A percentile compares a stretch with the other conserved stretches of the same genome.
Evolutionary conservation across 441 rosid species (phyloP).

Genomic region (Lepidium campestre): DNA sequence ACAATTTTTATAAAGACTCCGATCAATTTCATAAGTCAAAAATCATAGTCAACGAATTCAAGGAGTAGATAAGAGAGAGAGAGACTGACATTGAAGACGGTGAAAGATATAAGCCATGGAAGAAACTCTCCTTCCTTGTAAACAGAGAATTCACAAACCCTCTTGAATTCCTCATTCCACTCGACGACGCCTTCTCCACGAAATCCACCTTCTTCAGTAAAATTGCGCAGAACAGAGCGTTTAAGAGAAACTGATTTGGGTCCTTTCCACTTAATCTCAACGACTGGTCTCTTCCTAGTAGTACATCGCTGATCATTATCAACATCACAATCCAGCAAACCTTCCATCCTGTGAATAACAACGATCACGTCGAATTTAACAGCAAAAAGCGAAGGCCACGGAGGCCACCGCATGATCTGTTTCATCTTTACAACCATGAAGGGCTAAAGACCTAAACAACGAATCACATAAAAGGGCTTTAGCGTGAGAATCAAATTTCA

Average conservation of each 20-base stretch:
- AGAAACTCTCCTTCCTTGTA: conserved; percentile 35
- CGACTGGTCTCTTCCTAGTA: conserved; percentile 36
- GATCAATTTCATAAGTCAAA: not conserved
- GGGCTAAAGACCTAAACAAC: not conserved
- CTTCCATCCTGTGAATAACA: conserved; percentile 35
- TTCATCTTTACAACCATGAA: conserved; percentile 48
- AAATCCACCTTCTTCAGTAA: conserved; percentile 43
- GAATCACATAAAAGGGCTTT: not conserved
- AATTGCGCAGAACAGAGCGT: conserved; percentile 32
- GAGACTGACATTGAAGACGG: conserved; percentile 45
- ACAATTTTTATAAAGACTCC: not conserved
- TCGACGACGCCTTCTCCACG: conserved; percentile 44
- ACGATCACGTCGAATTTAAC: conserved; percentile 44
- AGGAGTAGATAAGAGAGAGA: not conserved
- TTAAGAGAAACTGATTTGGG: conserved; percentile 30
- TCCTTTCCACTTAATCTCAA: conserved; percentile 62
- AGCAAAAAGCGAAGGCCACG: conserved; percentile 47
- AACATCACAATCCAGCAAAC: conserved; percentile 30
- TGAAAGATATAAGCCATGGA: conserved; percentile 51
- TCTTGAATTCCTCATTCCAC: conserved; percentile 58
- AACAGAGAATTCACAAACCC: conserved; percentile 41
- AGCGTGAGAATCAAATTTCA: conserved; percentile 2
- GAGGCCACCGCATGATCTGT: conserved; percentile 54
- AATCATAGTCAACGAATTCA: not conserved
- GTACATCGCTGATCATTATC: not conserved